Evolutionary conservation across 78 protist genomes (phyloP).

Genomic region (Dictyostelium purpureum): DNA sequence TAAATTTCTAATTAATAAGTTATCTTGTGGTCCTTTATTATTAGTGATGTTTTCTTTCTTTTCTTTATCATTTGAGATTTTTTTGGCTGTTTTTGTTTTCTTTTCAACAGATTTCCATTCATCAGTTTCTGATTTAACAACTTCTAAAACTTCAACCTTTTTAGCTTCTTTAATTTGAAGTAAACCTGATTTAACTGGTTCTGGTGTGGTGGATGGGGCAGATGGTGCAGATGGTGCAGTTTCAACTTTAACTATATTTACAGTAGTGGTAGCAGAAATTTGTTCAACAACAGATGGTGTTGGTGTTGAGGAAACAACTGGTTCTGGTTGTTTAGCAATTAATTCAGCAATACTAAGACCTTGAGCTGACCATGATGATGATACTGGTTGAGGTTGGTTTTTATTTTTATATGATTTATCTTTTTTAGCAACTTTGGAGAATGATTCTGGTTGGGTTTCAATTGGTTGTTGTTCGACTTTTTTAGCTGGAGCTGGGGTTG

Average conservation of each 20-base stretch:
- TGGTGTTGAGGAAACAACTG: background rate
- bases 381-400: background rate
- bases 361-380: background rate
- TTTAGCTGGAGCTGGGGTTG: background rate
- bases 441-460: background rate
- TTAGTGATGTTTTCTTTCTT: background rate
- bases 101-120: slow-evolving; percentile 68
- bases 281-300: background rate
- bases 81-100: slow-evolving; percentile 36
- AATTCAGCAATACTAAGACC: slow-evolving; percentile 7
- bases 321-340: background rate
- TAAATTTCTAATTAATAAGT: slow-evolving; percentile 21
- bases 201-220: background rate
- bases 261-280: background rate
- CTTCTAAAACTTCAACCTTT: background rate
- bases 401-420: background rate
- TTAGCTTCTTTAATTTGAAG: slow-evolving; percentile 3
- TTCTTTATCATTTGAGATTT: background rate
- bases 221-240: background rate
- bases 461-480: background rate
- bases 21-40: slow-evolving; percentile 20
- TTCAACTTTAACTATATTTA: background rate
- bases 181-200: background rate
- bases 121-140: background rate
- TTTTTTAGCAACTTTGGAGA: background rate